These are phyloP conservation scores for Chimonanthus salicifolius DNA, from an alignment of 164 flowering plant genomes.

Conservation along the genomic window DNA sequence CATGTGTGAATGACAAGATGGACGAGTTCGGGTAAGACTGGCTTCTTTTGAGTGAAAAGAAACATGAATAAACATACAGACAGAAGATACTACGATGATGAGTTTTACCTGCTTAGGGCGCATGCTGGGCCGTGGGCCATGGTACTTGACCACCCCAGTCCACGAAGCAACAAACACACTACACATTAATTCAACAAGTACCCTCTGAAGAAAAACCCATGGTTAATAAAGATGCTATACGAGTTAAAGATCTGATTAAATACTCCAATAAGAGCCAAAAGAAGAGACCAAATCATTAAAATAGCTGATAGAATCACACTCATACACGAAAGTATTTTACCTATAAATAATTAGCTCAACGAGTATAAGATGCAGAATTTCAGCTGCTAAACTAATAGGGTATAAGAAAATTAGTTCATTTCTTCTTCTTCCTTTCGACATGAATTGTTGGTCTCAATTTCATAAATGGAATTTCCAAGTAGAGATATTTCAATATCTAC, in stretches of 20 bases:
- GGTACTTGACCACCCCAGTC: slow-evolving; percentile 98
- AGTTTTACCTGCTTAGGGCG: slow-evolving; percentile 74
- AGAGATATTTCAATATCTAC: too few relatives aligned
- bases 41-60: too few relatives aligned
- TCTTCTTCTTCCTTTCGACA: too few relatives aligned
- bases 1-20: background rate
- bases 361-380: background rate
- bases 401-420: too few relatives aligned
- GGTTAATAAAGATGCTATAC: background rate
- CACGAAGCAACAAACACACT: slow-evolving; percentile 96
- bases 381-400: background rate
- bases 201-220: slow-evolving; percentile 46
- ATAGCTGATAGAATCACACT: background rate
- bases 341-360: too few relatives aligned
- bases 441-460: too few relatives aligned
- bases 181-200: slow-evolving; percentile 87
- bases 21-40: background rate
- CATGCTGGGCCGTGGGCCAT: slow-evolving; percentile 94
- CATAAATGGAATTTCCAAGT: too few relatives aligned
- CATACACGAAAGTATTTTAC: too few relatives aligned
- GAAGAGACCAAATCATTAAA: background rate
- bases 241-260: background rate
- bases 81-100: background rate
- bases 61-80: too few relatives aligned
- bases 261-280: background rate